phyloP scores from a whole-genome alignment of 345 rosid genomes.

The Hibiscus mutabilis region DNA sequence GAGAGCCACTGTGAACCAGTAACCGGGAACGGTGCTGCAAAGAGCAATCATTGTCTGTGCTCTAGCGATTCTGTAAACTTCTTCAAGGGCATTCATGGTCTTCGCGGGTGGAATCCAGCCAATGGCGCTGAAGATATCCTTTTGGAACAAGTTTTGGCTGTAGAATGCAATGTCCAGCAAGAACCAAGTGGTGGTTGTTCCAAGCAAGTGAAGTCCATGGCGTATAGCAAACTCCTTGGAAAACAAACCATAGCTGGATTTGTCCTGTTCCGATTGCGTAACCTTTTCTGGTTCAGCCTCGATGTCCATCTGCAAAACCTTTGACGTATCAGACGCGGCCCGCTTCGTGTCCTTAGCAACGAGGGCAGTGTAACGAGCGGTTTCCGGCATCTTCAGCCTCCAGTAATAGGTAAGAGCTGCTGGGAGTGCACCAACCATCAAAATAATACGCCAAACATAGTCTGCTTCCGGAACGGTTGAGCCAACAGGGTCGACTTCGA shows the following conservation, averaged over 20 bases:
- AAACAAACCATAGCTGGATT: slow-evolving; percentile 52
- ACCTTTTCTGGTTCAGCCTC: slow-evolving; percentile 45
- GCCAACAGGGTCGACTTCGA: slow-evolving; percentile 30
- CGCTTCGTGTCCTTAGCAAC: slow-evolving; percentile 67
- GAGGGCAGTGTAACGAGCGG: slow-evolving; percentile 83
- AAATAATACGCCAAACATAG: slow-evolving; percentile 71
- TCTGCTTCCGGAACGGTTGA: slow-evolving; percentile 70
- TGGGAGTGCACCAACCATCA: slow-evolving; percentile 78
- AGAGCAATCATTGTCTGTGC: background rate
- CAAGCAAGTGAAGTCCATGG: slow-evolving; percentile 79
- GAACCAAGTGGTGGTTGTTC: slow-evolving; percentile 81
- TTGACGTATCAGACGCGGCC: slow-evolving; percentile 79
- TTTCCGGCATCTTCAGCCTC: slow-evolving; percentile 85
- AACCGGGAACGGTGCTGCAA: slow-evolving; percentile 57
- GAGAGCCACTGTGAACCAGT: slow-evolving; percentile 74
- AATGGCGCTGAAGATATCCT: slow-evolving; percentile 75
- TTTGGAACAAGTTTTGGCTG: slow-evolving; percentile 81
- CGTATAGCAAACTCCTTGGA: slow-evolving; percentile 45
- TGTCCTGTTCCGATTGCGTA: slow-evolving; percentile 14
- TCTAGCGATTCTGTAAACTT: slow-evolving; percentile 32
- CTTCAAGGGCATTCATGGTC: slow-evolving; percentile 73
- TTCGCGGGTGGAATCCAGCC: slow-evolving; percentile 79
- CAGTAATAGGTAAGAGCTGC: slow-evolving; percentile 78
- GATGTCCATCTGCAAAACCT: slow-evolving; percentile 63
- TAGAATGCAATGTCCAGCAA: slow-evolving; percentile 79